Percentiles rank a stretch among this genome's conserved stretches.
Evolutionary conservation across 495 filamentous ascomycete genomes (phyloP).

Genomic region (Parmelia sp.): DNA sequence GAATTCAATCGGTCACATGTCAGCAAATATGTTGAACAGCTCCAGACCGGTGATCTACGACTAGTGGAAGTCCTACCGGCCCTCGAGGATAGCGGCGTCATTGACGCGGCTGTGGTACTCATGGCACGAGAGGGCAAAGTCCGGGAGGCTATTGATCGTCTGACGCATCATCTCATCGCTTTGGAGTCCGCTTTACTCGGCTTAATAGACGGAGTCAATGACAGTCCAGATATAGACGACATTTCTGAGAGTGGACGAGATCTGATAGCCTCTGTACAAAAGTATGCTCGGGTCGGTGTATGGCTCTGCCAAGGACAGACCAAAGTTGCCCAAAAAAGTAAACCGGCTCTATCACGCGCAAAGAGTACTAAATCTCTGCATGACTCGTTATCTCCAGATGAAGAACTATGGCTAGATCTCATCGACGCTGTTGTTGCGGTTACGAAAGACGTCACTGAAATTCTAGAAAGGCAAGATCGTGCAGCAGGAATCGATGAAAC

Average conservation of each 20-base stretch:
- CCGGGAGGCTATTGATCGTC: conserved; percentile 72
- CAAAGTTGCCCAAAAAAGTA: conserved; percentile 47
- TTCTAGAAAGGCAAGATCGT: conserved; percentile 28
- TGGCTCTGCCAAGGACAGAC: conserved; percentile 94
- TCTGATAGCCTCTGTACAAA: conserved; percentile 70
- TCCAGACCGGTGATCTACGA: conserved; percentile 73
- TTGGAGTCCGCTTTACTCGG: conserved; percentile 74
- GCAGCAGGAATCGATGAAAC: not conserved
- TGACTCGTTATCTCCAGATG: conserved; percentile 65
- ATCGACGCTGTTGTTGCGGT: conserved; percentile 79
- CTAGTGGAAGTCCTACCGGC: conserved; percentile 76
- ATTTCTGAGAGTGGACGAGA: conserved; percentile 49
- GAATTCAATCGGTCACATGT: conserved; percentile 74
- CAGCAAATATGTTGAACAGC: conserved; percentile 70
- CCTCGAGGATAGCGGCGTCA: conserved; percentile 80
- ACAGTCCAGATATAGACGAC: conserved; percentile 49
- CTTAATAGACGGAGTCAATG: conserved; percentile 51
- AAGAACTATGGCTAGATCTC: conserved; percentile 83
- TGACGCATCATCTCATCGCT: conserved; percentile 69
- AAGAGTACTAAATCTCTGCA: conserved; percentile 46
- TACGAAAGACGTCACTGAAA: conserved; percentile 52
- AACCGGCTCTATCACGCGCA: conserved; percentile 28
- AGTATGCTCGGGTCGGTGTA: conserved; percentile 82
- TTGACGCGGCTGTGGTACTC: conserved; percentile 88
- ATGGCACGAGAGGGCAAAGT: conserved; percentile 87